Conservation (phyloP, 2,329 filamentous ascomycete genomes). For the Nemania sp. region DNA sequence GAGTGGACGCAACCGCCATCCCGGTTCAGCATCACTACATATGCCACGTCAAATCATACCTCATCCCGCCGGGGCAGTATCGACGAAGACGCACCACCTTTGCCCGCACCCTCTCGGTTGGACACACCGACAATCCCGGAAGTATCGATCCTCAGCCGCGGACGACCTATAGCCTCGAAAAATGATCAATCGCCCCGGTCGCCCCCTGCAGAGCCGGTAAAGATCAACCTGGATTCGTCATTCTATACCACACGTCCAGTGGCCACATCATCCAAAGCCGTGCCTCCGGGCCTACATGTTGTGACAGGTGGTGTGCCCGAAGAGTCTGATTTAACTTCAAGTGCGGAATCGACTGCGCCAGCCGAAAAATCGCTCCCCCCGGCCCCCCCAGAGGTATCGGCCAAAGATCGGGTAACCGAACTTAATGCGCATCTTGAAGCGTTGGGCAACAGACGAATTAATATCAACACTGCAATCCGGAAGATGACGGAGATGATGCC, state of each 20-base stretch:
- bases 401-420: conserved; percentile 66
- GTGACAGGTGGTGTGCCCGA: conserved; percentile 14
- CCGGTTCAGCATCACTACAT: conserved; percentile 67
- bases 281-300: conserved; percentile 11
- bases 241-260: conserved; percentile 30
- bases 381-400: conserved; percentile 59
- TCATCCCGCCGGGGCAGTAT: conserved; percentile 46
- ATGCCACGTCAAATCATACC: conserved; percentile 54
- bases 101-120: conserved; percentile 43
- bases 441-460: conserved; percentile 68
- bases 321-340: conserved; percentile 27
- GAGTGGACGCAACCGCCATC: conserved; percentile 58
- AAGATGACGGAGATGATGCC: conserved; percentile 81
- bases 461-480: conserved; percentile 71
- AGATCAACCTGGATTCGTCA: conserved; percentile 37
- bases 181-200: conserved; percentile 30
- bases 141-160: conserved; percentile 46
- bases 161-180: conserved; percentile 40
- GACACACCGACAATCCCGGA: conserved; percentile 31
- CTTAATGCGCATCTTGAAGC: conserved; percentile 68
- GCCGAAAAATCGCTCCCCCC: conserved; percentile 62
- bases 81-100: conserved; percentile 43
- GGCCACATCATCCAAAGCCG: conserved; percentile 17
- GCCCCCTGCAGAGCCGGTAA: conserved; percentile 33
- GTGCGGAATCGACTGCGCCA: conserved; percentile 24